phyloP scores from a whole-genome alignment of 352 stramenopile species.

The Phytophthora lateralis region DNA sequence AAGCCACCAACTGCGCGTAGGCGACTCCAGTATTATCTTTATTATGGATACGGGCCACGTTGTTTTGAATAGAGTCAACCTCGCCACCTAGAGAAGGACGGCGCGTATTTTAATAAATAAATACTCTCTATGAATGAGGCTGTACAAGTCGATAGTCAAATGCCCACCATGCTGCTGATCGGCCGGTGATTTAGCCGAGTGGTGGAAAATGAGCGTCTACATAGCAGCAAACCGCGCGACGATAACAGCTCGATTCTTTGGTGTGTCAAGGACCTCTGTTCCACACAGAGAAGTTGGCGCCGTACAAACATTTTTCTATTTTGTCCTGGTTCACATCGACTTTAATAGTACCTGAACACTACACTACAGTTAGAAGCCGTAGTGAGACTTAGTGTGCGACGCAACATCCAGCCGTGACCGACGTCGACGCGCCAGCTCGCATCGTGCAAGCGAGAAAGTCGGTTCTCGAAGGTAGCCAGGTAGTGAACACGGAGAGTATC shows the following conservation, averaged over 20 bases:
- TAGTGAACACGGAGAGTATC: no score
- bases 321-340: not conserved
- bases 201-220: constrained; percentile 49
- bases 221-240: constrained; percentile 43
- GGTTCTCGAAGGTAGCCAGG: no score
- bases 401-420: constrained; percentile 23
- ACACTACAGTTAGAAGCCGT: constrained; percentile 2
- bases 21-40: not conserved
- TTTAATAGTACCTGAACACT: not conserved
- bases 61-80: not conserved
- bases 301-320: not conserved
- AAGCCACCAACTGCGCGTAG: constrained; percentile 30
- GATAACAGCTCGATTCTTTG: constrained; percentile 7
- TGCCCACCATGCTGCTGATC: no score
- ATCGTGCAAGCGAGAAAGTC: constrained; percentile 11
- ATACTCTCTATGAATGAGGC: no score
- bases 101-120: no score
- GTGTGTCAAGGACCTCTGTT: not conserved
- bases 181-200: no score
- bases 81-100: no score
- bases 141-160: no score
- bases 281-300: constrained; percentile 29
- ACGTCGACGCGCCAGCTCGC: constrained; percentile 9
- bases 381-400: constrained; percentile 11
- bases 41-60: not conserved